Evolutionary conservation across 768 basidiomycete species (phyloP), one percentile per base, ranked within the genome.

Genomic region (Suillus occidentalis): DNA sequence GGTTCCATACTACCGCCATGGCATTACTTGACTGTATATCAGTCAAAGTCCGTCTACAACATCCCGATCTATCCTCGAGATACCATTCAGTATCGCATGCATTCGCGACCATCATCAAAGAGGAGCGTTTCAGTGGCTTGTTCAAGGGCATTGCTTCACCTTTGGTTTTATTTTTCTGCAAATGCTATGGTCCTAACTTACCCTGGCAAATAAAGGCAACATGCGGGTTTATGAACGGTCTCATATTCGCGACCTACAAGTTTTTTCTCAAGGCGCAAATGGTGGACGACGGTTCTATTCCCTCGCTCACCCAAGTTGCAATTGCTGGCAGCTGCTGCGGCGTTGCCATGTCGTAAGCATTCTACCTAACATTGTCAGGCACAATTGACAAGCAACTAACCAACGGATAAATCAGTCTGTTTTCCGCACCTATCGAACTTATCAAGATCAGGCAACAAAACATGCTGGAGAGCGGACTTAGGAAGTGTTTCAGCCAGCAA

Each of bases 31-130:
- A 25, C 31, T 39, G 53, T 42, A 2, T 13, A 62, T 49, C 68
- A 90, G 92, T 94, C 67, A 94, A 94, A 80, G 91, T 92, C 18
- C 85, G 92, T 45, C 84, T 93, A 64, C 92, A 94, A 73, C 89
- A 81, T 69, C 89, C 89, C 0, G 74, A 78, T 28, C 82, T 86
- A 20, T 81, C 85, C 14, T 70, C 72, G 4, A 86, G 77, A 70
- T 94, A 94, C 70, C 78, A 73, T 25, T 89, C 88, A 7, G 90
- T 87, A 0, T 69, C 85, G n/a, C 78, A 89, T 73, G 89, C 91
- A 1, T 79, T 93, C 61, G 65, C 75, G 40, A 90, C 87, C 1
- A 93, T 94, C 63, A 70, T 89, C 2, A 81, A 82, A 12, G 90
- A 93, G 72, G 92, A 94, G 72, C 81, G 82, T 36, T 80, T 92